phyloP scores from a whole-genome alignment of 108 stramenopile species.

The Fistulifera solaris region DNA sequence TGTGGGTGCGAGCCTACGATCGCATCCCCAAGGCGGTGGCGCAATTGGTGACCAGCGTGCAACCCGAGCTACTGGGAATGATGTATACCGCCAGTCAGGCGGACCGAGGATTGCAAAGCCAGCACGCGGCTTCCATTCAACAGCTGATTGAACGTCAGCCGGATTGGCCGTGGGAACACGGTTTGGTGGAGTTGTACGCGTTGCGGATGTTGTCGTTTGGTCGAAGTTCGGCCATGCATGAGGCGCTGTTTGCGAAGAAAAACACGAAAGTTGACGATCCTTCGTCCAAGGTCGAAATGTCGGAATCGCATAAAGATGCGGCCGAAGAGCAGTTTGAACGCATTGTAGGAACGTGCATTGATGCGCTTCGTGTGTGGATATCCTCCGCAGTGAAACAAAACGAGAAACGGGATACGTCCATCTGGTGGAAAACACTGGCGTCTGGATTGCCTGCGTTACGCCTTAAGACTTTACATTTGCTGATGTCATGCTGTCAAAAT shows the following conservation, averaged over 20 bases:
- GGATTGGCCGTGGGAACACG: slow-evolving; percentile 14
- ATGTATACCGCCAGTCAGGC: not conserved
- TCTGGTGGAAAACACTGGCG: slow-evolving; percentile 33
- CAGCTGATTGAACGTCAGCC: not conserved
- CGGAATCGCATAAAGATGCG: slow-evolving; percentile 47
- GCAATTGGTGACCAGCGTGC: not conserved
- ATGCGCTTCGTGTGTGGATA: slow-evolving; percentile 24
- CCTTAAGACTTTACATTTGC: slow-evolving; percentile 37
- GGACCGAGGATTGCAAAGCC: not conserved
- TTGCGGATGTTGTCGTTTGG: slow-evolving; percentile 31
- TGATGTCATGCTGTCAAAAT: slow-evolving; percentile 42
- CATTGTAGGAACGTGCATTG: slow-evolving; percentile 31
- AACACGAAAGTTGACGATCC: not conserved
- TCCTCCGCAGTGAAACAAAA: slow-evolving; percentile 7
- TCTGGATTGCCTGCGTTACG: slow-evolving; percentile 48
- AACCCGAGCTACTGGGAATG: slow-evolving; percentile 4
- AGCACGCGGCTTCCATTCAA: not conserved
- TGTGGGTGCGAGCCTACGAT: slow-evolving; percentile 10
- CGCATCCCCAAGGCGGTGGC: slow-evolving; percentile 37
- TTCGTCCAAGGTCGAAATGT: slow-evolving; percentile 2
- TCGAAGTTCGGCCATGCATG: slow-evolving; percentile 25
- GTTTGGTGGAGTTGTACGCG: slow-evolving; percentile 23
- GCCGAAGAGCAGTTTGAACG: slow-evolving; percentile 71
- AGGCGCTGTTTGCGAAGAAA: slow-evolving; percentile 33
- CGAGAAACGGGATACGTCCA: slow-evolving; percentile 2